Base-by-base conservation (phyloP, 2,329 filamentous ascomycete genomes). In the Claviceps sp. region DNA sequence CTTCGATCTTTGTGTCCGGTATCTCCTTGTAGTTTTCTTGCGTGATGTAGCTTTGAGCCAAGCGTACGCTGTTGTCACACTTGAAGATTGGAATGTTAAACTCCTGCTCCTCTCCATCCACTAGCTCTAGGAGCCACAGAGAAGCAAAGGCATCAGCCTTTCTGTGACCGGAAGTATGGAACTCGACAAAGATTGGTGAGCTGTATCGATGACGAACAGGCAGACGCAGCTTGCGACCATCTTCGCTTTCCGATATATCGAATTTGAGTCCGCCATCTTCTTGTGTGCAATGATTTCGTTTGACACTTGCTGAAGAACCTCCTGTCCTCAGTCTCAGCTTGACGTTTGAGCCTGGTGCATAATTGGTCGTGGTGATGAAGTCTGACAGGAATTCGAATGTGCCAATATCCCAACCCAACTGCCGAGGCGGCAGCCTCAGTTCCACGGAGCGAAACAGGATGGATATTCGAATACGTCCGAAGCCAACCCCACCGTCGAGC, bases 341-440 rank as follows among this genome's bases (percentile, higher is more conserved):
- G 16, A 88, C 74, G 62, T 87, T 89, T 44, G 79, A 70, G 41
- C 75, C 67, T 5, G 81, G 77, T 1, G 74, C 71, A 60, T 85
- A 89, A 47, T 75, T 76, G 14, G 75, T 69, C 0, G 85, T 81
- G 0, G 77, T 76, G 47, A 97, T 82, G 16, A 74, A 76, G 48
- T 88, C 76, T 0, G 84, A 88, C 0, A 78, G 70, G 63, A 97
- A 94, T 62, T 95, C 85, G 62, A 97, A 95, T 0, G 91, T 95
- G 38, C 93, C 93, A 44, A 97, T 87, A 55, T 96, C 88, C 87
- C 91, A 97, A 9, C 91, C 89, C 4, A 96, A 77, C 67, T 95
- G 85, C 42, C 82, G 72, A 0, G 86, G 86, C n/a, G 90, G 90
- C 1, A 97, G 74, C 46, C 82, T 82, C 50, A 91, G 85, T 65